Percentiles rank a stretch among this genome's conserved stretches.
Conservation (phyloP, 495 filamentous ascomycete genomes). For the Aspergillus campestris region DNA sequence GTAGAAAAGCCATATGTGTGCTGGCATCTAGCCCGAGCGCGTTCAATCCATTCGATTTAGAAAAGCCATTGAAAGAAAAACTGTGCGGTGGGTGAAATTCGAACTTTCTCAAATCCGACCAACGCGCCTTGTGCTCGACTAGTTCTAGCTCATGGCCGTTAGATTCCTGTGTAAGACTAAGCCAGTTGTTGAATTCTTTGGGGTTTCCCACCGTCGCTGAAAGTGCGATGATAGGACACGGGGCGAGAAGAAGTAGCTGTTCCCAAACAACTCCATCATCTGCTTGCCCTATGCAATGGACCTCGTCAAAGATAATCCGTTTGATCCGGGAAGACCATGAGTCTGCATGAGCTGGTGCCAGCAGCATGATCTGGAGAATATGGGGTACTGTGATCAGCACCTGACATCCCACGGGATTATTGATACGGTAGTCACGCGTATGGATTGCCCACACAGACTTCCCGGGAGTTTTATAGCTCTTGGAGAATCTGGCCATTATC, state of each 20-base stretch:
- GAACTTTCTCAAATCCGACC: conserved; percentile 69
- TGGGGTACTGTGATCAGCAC: conserved; percentile 70
- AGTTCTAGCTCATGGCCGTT: conserved; percentile 51
- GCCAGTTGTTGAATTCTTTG: conserved; percentile 59
- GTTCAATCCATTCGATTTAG: conserved; percentile 24
- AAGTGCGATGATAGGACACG: conserved; percentile 72
- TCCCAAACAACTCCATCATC: conserved; percentile 78
- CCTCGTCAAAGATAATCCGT: conserved; percentile 75
- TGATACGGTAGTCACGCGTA: conserved; percentile 63
- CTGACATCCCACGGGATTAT: conserved; percentile 62
- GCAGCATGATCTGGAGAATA: conserved; percentile 71
- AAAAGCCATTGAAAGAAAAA: conserved; percentile 51
- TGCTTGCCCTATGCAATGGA: conserved; percentile 72
- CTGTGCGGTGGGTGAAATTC: conserved; percentile 43
- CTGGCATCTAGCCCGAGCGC: conserved; percentile 45
- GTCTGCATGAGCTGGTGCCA: conserved; percentile 57
- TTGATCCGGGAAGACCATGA: conserved; percentile 58
- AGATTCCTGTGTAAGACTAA: conserved; percentile 48
- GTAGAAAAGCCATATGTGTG: conserved; percentile 48
- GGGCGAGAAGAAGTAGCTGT: conserved; percentile 62
- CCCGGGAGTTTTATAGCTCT: conserved; percentile 46
- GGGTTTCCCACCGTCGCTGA: conserved; percentile 78
- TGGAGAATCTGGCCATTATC: conserved; percentile 58
- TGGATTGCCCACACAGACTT: conserved; percentile 74
- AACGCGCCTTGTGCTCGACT: conserved; percentile 57